Percentiles rank a stretch among this genome's conserved stretches.
Conservation (phyloP, 257 asterid species). For the Leonotis leonurus region DNA sequence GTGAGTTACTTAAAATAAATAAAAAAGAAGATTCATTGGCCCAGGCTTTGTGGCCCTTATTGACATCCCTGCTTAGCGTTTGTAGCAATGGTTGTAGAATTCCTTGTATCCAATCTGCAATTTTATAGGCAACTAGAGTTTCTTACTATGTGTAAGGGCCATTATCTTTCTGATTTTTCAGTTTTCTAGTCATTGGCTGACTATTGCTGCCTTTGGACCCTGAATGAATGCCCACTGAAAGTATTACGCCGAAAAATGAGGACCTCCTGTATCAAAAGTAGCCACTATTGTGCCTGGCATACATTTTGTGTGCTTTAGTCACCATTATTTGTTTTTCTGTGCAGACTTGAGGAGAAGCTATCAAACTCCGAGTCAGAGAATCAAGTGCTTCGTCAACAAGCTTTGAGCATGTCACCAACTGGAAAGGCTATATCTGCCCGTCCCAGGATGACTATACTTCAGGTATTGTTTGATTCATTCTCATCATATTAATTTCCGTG, state of each 20-base stretch:
- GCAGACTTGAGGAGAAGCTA: slow-evolving; percentile 94
- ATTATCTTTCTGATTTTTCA: not conserved
- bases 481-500: slow-evolving; percentile 3
- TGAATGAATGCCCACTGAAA: not conserved
- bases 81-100: not conserved
- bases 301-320: not conserved
- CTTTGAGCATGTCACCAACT: slow-evolving; percentile 91
- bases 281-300: slow-evolving; percentile 2
- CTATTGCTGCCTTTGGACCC: not conserved
- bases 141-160: not conserved
- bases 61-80: not conserved
- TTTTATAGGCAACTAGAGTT: not conserved
- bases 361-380: slow-evolving; percentile 89
- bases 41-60: not conserved
- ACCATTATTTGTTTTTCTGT: slow-evolving; percentile 18
- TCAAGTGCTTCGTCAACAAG: slow-evolving; percentile 98
- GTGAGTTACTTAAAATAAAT: not conserved
- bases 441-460: slow-evolving; percentile 65
- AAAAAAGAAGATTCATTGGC: not conserved
- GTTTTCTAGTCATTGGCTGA: not conserved
- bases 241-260: not conserved
- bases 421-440: slow-evolving; percentile 74
- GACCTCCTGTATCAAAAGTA: not conserved
- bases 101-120: not conserved
- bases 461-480: slow-evolving; percentile 37